Evolutionary conservation across 345 rosid genomes (phyloP), one percentile per base, ranked within the genome.

Genomic region (Ceriops tagal): DNA sequence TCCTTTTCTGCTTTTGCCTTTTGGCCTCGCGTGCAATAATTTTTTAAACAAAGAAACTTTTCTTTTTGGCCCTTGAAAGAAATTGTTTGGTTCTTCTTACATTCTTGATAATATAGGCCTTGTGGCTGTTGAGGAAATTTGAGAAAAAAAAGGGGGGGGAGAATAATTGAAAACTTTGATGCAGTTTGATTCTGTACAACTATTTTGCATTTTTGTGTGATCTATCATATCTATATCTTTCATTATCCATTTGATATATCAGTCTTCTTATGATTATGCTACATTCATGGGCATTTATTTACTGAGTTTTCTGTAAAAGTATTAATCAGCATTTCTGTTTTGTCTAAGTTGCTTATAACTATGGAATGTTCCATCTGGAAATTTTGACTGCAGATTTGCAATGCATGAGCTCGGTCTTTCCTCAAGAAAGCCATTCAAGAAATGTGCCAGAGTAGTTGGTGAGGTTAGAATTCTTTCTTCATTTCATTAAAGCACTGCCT

Each of bases 361-460:
- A 6, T 49, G 21, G 31, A 15, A n/a, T 8, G 20, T 62, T 52
- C 9, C 26, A 53, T 30, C 27, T 53, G 6, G 28, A 9, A 51
- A 21, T 61, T 51, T 68, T 26, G 56, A 39, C 37, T 80, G 39
- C 85, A 93, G 98, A 49, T 93, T 80, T 69, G 96, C 98, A 8
- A 91, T 93, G 98, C 96, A 89, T 78, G 98, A 93, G 71, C 77
- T 93, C 66, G 97, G 98, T 56, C 96, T 93, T 78, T 81, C 95
- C 27, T 93, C 97, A 0, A 88, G 82, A 56, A 93, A 88, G 68
- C 97, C 98, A 15, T 93, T 87, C 84, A 93, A 87, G 85, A 93
- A 93, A 80, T 91, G 96, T 82, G 98, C 98, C 31, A 86, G 98
- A 81, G 97, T 93, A 74, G 98, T 93, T 69, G 98, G 98, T 73